These are phyloP conservation scores for Vishniacozyma victoriae DNA, from an alignment of 768 basidiomycete species.

Conservation along the genomic window DNA sequence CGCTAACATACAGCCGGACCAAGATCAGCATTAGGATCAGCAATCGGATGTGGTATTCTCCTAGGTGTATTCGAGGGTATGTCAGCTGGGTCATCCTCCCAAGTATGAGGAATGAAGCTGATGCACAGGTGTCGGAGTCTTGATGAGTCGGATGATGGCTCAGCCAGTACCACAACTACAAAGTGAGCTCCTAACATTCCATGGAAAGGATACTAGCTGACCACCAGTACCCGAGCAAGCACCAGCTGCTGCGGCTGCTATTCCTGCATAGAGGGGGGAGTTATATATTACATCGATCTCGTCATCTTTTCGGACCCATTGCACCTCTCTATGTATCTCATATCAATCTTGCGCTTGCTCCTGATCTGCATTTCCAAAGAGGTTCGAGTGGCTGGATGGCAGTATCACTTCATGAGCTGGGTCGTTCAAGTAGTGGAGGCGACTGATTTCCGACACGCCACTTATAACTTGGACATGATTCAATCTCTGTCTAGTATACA, in stretches of 20 bases:
- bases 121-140: conserved; percentile 81
- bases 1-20: conserved; percentile 66
- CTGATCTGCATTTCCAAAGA: no score
- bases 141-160: conserved; percentile 74
- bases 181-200: conserved; percentile 20
- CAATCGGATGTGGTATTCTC: conserved; percentile 90
- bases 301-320: no score
- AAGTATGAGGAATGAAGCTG: not conserved
- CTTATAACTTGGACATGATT: no score
- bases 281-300: no score
- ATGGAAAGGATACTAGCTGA: not conserved
- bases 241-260: conserved; percentile 22
- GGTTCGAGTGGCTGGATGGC: no score
- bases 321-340: no score
- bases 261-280: no score
- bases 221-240: conserved; percentile 2
- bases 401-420: no score
- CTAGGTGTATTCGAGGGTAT: conserved; percentile 57
- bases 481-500: no score
- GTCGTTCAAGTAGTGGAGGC: no score
- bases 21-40: conserved; percentile 81
- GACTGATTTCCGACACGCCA: no score
- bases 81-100: not conserved
- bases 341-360: no score
- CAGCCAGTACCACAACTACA: conserved; percentile 46